Evolutionary conservation across 805 yeast species (phyloP).

Genomic region (Candida maesae): DNA sequence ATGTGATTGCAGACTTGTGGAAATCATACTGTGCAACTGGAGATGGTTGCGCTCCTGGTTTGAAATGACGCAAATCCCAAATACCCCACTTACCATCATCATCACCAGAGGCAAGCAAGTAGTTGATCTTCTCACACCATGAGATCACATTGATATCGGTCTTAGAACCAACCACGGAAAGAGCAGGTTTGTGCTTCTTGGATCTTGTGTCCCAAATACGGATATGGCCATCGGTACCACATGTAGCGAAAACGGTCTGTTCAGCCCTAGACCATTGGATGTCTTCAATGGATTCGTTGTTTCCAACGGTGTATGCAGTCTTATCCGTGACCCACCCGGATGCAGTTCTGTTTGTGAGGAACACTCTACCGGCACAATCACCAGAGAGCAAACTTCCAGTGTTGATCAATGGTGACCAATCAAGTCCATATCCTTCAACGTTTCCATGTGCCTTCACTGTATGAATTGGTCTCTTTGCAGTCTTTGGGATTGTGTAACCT

Average conservation of each 20-base stretch:
- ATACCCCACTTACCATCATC: conserved; percentile 98
- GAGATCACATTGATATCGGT: conserved; percentile 93
- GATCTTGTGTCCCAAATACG: conserved; percentile 97
- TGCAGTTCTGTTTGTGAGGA: conserved; percentile 70
- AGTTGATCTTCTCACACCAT: conserved; percentile 87
- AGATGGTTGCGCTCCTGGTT: conserved; percentile 45
- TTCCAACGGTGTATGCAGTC: conserved; percentile 60
- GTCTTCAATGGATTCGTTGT: conserved; percentile 85
- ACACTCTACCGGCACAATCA: conserved; percentile 81
- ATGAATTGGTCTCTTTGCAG: conserved; percentile 73
- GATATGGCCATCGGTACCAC: conserved; percentile 86
- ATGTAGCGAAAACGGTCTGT: conserved; percentile 91
- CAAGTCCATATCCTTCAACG: conserved; percentile 96
- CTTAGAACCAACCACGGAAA: conserved; percentile 73
- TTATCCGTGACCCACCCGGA: conserved; percentile 84
- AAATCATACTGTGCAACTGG: conserved; percentile 95
- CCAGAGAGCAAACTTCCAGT: conserved; percentile 86
- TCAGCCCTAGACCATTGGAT: conserved; percentile 95
- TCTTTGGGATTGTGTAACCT: conserved; percentile 76
- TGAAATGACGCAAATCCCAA: conserved; percentile 92
- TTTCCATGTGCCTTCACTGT: conserved; percentile 83
- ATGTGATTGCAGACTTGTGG: conserved; percentile 91
- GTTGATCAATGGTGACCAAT: conserved; percentile 86
- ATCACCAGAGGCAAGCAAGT: conserved; percentile 90
- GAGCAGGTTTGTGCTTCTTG: conserved; percentile 85